Base-by-base conservation (phyloP, 1,284 basidiomycete species). In the Crepidotus sp. region DNA sequence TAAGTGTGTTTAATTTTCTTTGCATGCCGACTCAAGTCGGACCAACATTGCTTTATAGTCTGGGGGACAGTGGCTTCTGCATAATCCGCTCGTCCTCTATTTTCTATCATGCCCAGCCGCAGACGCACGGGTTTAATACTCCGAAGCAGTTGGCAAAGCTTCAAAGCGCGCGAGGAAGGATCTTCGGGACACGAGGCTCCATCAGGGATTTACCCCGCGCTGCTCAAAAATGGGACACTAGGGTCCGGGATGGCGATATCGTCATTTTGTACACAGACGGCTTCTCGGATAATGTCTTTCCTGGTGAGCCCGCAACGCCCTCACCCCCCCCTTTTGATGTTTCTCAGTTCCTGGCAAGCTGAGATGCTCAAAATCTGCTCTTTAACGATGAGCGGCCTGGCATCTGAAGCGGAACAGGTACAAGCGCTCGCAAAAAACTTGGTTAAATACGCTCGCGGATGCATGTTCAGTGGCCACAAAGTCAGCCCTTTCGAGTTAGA, bases 41-140 rank as follows among this genome's bases (percentile, higher is more conserved):
- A 7, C 37, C 37, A 42, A 40, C 46, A 29, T 8, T 9, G 13
- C 38, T 22, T 37, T 47, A 4, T 54, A 90, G 86, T 59, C 67
- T 94, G 45, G 90, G 90, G 13, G 90, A 94, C 61, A 91, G 87
- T 36, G 86, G 88, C 10, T 93, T 83, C 59, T 68, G 78, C 49
- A 79, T 94, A 44, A 74, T 93, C 45, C 80, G 87, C 21, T 76
- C 77, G 10, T 78, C 77, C 22, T 70, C 74, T 10, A 66, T 87
- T 18, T 63, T 81, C 29, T 69, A 89, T 57, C 68, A 68, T 48
- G 80, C 86, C 56, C 67, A 66, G 36, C 58, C 74, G 0, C 87
- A 90, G 60, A 83, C 81, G 0, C 83, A 89, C 59, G 88, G 77
- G 56, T 91, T 91, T 61, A 91, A 91, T 56, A 89, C 81, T 56